phyloP scores from a whole-genome alignment of 768 basidiomycete species.

The Suillus cothurnatus region DNA sequence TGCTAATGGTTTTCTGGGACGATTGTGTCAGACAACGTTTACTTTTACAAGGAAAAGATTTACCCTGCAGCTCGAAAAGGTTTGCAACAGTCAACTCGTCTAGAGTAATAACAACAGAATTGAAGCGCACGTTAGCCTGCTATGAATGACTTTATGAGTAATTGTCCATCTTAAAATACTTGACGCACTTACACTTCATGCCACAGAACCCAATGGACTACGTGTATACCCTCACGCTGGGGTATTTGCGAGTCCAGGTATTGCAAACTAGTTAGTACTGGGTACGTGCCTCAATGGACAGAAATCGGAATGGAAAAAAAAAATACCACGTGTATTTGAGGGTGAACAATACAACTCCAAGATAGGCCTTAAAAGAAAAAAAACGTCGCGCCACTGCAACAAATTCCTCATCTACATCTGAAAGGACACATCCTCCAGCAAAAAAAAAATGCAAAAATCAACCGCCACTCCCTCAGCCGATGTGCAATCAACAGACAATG shows the following conservation, averaged over 20 bases:
- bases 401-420: not conserved
- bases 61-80: not conserved
- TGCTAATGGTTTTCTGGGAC: not conserved
- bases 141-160: not conserved
- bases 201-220: not conserved
- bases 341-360: not conserved
- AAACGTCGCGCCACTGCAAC: not conserved
- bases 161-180: not conserved
- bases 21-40: not conserved
- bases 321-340: not conserved
- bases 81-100: not conserved
- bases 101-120: too few relatives aligned
- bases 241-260: not conserved
- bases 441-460: not conserved
- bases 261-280: not conserved
- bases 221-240: not conserved
- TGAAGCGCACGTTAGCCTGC: too few relatives aligned
- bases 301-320: not conserved
- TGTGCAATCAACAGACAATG: slow-evolving; percentile 8
- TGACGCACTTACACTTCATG: not conserved
- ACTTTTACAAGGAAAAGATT: not conserved
- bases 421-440: not conserved
- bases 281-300: not conserved
- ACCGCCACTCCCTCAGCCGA: not conserved
- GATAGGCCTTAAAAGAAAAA: not conserved